phyloP scores from a whole-genome alignment of 1,139 yeast species.

The Candida pseudocylindracea region DNA sequence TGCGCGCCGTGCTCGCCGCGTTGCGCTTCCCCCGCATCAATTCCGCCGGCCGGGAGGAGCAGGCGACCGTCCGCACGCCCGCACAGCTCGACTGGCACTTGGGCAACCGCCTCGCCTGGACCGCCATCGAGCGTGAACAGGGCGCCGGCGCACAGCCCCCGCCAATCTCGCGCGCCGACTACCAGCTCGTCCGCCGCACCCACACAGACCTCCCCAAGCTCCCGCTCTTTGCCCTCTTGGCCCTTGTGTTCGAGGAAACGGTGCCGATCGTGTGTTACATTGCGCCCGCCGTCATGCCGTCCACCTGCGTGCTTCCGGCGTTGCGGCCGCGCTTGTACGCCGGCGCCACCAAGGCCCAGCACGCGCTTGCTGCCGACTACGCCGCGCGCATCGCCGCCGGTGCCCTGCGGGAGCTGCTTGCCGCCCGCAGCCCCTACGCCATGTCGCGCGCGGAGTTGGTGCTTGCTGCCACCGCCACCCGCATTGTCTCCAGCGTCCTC shows the following conservation, averaged over 20 bases:
- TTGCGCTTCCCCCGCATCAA: neutral
- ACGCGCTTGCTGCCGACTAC: no score
- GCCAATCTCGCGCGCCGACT: neutral
- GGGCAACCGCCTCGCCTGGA: no score
- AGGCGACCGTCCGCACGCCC: neutral
- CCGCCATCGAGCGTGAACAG: neutral
- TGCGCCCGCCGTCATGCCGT: neutral
- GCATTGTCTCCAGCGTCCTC: no score
- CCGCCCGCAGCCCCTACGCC: no score
- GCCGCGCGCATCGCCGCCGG: no score
- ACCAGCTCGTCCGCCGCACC: neutral
- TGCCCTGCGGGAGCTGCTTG: no score
- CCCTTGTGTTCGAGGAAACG: neutral
- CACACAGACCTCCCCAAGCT: neutral
- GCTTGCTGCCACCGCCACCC: no score
- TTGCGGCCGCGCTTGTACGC: neutral
- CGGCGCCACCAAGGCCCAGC: no score
- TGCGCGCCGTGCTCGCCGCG: neutral
- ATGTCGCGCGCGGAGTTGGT: no score
- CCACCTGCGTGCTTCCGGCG: neutral
- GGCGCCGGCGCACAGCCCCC: no score
- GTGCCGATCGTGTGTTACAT: neutral
- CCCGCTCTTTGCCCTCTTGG: neutral
- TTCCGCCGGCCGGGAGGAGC: neutral
- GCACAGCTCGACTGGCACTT: no score